Evolutionary conservation across 495 filamentous ascomycete genomes (phyloP).

Genomic region (Penicillium steckii): DNA sequence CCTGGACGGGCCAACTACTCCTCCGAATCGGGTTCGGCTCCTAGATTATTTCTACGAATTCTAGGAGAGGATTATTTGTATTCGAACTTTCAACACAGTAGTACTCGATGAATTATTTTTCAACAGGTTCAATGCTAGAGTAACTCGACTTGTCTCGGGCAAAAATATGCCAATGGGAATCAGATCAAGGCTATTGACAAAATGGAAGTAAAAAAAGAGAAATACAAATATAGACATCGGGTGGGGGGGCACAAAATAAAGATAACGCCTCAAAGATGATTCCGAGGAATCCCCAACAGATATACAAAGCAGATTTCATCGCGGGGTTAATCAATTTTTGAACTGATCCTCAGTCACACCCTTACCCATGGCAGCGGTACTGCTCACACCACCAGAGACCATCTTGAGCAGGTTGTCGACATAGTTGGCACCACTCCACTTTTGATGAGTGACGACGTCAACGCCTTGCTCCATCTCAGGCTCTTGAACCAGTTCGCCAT

Average conservation of each 20-base stretch:
- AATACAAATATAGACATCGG: conserved; percentile 2
- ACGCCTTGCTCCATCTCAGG: conserved; percentile 89
- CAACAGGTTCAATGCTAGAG: not conserved
- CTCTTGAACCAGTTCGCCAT: conserved; percentile 95
- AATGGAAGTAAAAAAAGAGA: conserved; percentile 3
- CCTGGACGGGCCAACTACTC: not conserved
- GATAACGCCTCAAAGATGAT: conserved; percentile 13
- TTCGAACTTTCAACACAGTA: too few relatives aligned
- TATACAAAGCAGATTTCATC: conserved; percentile 4
- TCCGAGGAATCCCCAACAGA: conserved; percentile 9
- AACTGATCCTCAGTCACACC: conserved; percentile 99
- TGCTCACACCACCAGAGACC: conserved; percentile 90
- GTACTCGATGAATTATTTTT: conserved; percentile 9
- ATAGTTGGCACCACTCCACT: conserved; percentile 95
- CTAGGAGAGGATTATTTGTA: too few relatives aligned
- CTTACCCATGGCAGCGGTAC: conserved; percentile 92
- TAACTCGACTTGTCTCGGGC: conserved; percentile 1
- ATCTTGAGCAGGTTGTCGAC: conserved; percentile 94
- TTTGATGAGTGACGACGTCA: conserved; percentile 97
- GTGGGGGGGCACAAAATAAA: too few relatives aligned
- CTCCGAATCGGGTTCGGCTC: not conserved
- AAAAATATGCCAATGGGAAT: conserved; percentile 16
- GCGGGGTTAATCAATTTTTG: conserved; percentile 34
- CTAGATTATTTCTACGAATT: too few relatives aligned
- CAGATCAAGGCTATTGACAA: conserved; percentile 14